These are phyloP conservation scores for Trichoderma parareesei DNA, from an alignment of 495 filamentous ascomycete species.

Conservation along the genomic window DNA sequence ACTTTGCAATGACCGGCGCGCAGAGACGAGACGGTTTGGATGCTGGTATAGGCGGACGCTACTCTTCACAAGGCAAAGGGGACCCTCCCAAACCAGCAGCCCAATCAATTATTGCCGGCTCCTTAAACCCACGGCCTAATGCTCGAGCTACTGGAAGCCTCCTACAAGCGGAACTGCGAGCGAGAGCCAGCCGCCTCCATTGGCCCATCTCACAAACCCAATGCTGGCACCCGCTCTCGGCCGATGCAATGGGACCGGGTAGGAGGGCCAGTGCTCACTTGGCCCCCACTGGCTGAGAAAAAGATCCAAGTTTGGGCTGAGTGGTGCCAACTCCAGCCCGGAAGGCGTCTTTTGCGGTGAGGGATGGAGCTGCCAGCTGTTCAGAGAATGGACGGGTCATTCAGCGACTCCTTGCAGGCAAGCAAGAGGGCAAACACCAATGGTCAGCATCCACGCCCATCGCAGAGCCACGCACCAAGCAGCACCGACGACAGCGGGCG, in stretches of 20 bases:
- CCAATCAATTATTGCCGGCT: neutral
- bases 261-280: neutral
- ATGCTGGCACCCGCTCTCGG: constrained; percentile 8
- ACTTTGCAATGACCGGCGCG: neutral
- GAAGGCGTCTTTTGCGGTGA: constrained; percentile 6
- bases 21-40: neutral
- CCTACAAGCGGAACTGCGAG: neutral
- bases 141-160: too few species aligned
- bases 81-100: neutral
- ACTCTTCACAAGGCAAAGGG: neutral
- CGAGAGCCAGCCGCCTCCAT: neutral
- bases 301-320: neutral
- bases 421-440: neutral
- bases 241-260: neutral
- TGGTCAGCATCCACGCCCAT: neutral
- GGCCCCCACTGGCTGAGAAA: neutral
- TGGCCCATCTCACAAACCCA: constrained; percentile 1
- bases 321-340: neutral
- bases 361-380: too few species aligned
- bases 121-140: neutral
- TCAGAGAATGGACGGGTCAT: neutral
- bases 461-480: neutral
- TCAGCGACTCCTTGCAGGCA: neutral
- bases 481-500: neutral
- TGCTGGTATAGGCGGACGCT: neutral